Evolutionary conservation across 495 filamentous ascomycete genomes (phyloP), one percentile per base, ranked within the genome.

Genomic region (Penicillium silybi): DNA sequence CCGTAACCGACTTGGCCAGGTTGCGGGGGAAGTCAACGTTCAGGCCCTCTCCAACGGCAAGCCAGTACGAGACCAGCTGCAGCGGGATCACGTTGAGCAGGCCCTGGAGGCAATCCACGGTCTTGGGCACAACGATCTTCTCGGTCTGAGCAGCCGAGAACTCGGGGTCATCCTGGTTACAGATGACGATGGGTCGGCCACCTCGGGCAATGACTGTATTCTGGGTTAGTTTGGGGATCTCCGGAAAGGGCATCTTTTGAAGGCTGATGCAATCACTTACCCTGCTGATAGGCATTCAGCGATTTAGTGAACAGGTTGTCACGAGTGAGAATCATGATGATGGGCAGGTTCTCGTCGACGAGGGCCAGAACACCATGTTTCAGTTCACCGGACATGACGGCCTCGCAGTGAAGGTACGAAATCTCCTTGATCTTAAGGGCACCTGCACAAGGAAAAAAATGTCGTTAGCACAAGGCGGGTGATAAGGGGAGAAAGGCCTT

Each of bases 371-470:
- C 93, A 76, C 93, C 93, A 69, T 98, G 93, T 78, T 98, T 98
- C 57, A 98, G 75, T 74, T 98, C 93, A 67, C 93, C 93, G 52
- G 93, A 97, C 93, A 98, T 98, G 71, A 98, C 93, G 64, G 93
- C 93, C 77, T 98, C 93, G 70, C 93, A 98, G 70, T 98, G 93
- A 44, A 98, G 87, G 70, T 98, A 98, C 41, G 93, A 97, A 58
- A 98, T 98, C 75, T 98, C 93, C 82, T 98, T 98, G 67, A 98
- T 98, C 79, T 98, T 98, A 32, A 98, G 80, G 42, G 93, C 93
- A 67, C 82, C 81, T 84, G 47, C 1, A 48, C 7, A 52, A 1
- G 19, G 26, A 10, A 11, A 20, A 2, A 50, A 15, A 6, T 16
- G 26, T 53, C 46, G 40, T 34, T 19, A 53, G 7, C 7, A 17